Evolutionary conservation across 1,139 yeast species (phyloP).

Genomic region (Saccharomyces uvarum): DNA sequence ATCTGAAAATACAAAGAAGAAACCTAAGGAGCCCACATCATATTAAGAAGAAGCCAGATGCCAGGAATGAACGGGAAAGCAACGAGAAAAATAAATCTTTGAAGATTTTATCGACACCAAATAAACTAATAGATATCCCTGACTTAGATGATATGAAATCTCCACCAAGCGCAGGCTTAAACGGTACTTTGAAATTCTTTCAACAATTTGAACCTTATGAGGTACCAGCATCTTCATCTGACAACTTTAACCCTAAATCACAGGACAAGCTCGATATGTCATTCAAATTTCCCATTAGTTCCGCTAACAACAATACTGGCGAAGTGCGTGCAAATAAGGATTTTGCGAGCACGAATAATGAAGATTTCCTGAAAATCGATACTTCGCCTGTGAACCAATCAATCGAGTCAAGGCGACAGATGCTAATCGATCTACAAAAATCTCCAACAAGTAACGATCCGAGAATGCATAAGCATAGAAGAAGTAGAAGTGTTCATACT

Average conservation of each 20-base stretch:
- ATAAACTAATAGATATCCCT: slow-evolving; percentile 26
- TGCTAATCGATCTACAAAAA: slow-evolving; percentile 10
- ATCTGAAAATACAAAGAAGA: slow-evolving; percentile 26
- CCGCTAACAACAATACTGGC: neutral
- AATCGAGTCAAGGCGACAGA: slow-evolving; percentile 21
- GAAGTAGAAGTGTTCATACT: slow-evolving; percentile 17
- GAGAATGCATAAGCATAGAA: slow-evolving; percentile 23
- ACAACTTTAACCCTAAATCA: slow-evolving; percentile 2
- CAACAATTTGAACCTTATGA: slow-evolving; percentile 15
- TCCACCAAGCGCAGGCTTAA: slow-evolving; percentile 12
- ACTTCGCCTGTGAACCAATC: slow-evolving; percentile 9
- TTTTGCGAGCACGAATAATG: neutral
- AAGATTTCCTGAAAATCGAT: slow-evolving; percentile 18
- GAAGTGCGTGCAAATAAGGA: neutral
- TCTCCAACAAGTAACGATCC: slow-evolving; percentile 8
- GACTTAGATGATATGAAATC: slow-evolving; percentile 18
- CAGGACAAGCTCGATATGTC: slow-evolving; percentile 7
- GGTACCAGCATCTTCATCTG: neutral
- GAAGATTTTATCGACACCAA: slow-evolving; percentile 24
- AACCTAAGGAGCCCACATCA: slow-evolving; percentile 15
- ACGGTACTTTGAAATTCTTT: slow-evolving; percentile 23
- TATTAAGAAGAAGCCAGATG: neutral
- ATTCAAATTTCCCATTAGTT: slow-evolving; percentile 22
- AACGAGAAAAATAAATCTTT: slow-evolving; percentile 11
- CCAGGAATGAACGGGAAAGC: neutral